Evolutionary conservation across 768 basidiomycete species (phyloP), one percentile per base, ranked within the genome.

Genomic region (Mycena alexandri): DNA sequence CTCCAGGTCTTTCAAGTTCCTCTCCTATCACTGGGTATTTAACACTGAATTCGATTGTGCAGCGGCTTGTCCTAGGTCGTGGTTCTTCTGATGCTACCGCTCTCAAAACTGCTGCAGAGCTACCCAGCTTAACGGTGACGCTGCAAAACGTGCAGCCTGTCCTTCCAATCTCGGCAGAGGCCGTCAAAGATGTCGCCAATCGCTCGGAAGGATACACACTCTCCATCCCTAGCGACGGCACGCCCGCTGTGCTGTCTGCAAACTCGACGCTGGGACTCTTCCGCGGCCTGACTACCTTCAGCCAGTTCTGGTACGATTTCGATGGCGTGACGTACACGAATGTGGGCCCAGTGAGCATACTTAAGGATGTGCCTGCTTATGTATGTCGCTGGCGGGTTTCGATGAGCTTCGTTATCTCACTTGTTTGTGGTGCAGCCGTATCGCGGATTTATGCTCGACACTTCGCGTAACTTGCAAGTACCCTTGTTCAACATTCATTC

Each of bases 391-490:
- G 21, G 29, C 34, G 33, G 5, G 4, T 22, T 52, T 63, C 2
- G 16, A n/a, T 3, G 25, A 29, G 14, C 21, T 25, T 11, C n/a
- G 57, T 21, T 61, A 50, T 21, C 50, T 44, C 48, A 56, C 29
- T 50, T 24, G 25, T 38, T 8, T 69, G 10, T 38, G 2, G 38
- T 17, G 22, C 41, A 91, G 90, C 89, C 90, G 0, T 92, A 90
- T 74, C 87, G 94, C 22, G 93, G 91, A 11, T 83, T 94, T 61
- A 87, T 94, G 87, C 83, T 95, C 14, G 94, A 95, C 75, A 95
- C 93, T 0, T 82, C 93, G 1, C 82, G 93, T 25, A 90, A 94
- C 78, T 95, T 82, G 88, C 91, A 72, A 63, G 89, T 79, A 1
- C 62, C 29, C n/a, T 24, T 34, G 7, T 57, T 43, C 25, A 29